Conservation (phyloP, 108 stramenopile genomes). For the Mayamaea pseudoterrestris region DNA sequence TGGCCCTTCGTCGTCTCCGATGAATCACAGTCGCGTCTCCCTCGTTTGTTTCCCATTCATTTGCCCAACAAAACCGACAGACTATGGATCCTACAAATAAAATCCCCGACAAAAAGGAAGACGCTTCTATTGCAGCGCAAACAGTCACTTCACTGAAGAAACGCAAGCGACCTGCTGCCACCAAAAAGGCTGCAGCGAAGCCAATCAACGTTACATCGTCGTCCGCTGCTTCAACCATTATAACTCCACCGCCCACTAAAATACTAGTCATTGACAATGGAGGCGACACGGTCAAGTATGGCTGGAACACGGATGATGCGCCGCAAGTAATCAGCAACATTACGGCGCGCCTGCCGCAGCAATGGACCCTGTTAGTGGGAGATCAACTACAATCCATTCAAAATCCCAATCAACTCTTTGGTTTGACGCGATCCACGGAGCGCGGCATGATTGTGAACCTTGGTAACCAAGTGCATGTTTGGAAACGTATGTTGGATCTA, state of each 20-base stretch:
- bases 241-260: slow-evolving; percentile 17
- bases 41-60: too few relatives aligned
- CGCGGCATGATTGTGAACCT: slow-evolving; percentile 54
- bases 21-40: too few relatives aligned
- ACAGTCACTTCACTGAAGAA: too few relatives aligned
- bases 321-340: slow-evolving; percentile 38
- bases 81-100: too few relatives aligned
- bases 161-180: too few relatives aligned
- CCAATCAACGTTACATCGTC: too few relatives aligned
- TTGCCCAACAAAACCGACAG: too few relatives aligned
- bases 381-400: slow-evolving; percentile 50
- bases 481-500: slow-evolving; percentile 51
- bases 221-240: too few relatives aligned
- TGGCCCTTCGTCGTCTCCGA: too few relatives aligned
- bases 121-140: too few relatives aligned
- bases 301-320: slow-evolving; percentile 25
- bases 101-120: too few relatives aligned
- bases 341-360: slow-evolving; percentile 71
- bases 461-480: slow-evolving; percentile 66
- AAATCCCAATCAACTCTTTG: slow-evolving; percentile 44
- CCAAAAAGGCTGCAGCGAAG: too few relatives aligned
- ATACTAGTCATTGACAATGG: slow-evolving; percentile 75
- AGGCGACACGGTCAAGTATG: slow-evolving; percentile 68
- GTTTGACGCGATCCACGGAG: slow-evolving; percentile 43
- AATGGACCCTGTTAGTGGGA: slow-evolving; percentile 53